Conservation (phyloP, 371 early-diverging fungal species). For the Mortierella polycephala region DNA sequence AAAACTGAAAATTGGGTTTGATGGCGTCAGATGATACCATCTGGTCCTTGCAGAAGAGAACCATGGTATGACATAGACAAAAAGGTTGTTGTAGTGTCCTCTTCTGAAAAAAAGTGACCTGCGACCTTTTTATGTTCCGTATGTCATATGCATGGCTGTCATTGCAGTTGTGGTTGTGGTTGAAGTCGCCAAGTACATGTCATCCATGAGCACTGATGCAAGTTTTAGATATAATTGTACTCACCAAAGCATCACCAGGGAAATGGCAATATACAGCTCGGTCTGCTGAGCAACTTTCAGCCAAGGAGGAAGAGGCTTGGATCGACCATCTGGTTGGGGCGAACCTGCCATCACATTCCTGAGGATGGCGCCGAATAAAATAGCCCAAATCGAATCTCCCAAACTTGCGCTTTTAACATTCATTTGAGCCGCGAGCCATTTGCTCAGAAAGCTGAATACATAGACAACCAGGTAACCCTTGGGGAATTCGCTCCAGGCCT, state of each 20-base stretch:
- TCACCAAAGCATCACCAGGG: slow-evolving; percentile 66
- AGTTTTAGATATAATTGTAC: not conserved
- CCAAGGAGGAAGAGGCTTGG: slow-evolving; percentile 59
- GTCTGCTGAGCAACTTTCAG: slow-evolving; percentile 71
- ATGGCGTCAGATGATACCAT: slow-evolving; percentile 52
- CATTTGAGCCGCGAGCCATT: slow-evolving; percentile 66
- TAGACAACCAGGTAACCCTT: slow-evolving; percentile 63
- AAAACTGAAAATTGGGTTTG: slow-evolving; percentile 3
- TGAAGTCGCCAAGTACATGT: not conserved
- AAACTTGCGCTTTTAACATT: slow-evolving; percentile 61
- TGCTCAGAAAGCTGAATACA: slow-evolving; percentile 62
- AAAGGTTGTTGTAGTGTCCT: not conserved
- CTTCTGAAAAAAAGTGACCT: not conserved
- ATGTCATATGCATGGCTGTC: not conserved
- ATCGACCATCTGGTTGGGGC: slow-evolving; percentile 47
- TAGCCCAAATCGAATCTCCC: slow-evolving; percentile 74
- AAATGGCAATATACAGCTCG: slow-evolving; percentile 70
- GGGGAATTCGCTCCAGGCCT: slow-evolving; percentile 58
- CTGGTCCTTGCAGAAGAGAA: not conserved
- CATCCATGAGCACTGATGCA: not conserved
- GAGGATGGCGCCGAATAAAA: slow-evolving; percentile 63
- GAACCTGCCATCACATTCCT: slow-evolving; percentile 59
- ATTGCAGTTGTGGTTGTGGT: too few relatives aligned
- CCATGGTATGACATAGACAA: not conserved
- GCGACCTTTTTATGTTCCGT: not conserved